Evolutionary conservation across 768 basidiomycete species (phyloP).

Genomic region (Auriculariales sp.): DNA sequence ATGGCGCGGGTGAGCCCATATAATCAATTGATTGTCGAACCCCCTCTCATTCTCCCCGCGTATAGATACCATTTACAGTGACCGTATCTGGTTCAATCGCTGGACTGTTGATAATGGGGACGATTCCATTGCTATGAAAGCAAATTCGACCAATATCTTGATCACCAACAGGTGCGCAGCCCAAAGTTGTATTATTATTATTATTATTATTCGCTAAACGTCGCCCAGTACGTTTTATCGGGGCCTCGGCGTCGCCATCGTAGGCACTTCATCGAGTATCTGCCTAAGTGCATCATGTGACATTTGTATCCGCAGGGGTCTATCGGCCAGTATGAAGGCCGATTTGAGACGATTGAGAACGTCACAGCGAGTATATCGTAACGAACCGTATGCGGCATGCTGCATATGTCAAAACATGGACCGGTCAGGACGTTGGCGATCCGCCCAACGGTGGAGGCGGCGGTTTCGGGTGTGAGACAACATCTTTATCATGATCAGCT

Average conservation of each 20-base stretch:
- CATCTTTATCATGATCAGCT: slow-evolving; percentile 5
- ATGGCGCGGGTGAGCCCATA: no score
- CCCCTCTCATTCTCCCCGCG: no score
- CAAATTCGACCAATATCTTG: slow-evolving; percentile 26
- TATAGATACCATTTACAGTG: slow-evolving; percentile 22
- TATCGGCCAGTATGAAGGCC: slow-evolving; percentile 22
- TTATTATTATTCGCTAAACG: no score
- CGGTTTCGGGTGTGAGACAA: slow-evolving; percentile 17
- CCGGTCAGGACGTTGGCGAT: slow-evolving; percentile 17
- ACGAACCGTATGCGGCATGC: slow-evolving; percentile 15
- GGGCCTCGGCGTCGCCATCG: slow-evolving; percentile 27
- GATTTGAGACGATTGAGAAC: slow-evolving; percentile 17
- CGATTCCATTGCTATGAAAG: slow-evolving; percentile 25
- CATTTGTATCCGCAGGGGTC: no score
- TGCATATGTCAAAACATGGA: slow-evolving; percentile 24
- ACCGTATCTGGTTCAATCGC: slow-evolving; percentile 23
- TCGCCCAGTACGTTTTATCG: slow-evolving; percentile 21
- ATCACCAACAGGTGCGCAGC: no score
- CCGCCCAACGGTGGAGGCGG: slow-evolving; percentile 23
- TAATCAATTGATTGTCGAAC: no score
- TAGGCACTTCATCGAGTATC: no score
- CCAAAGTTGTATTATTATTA: no score
- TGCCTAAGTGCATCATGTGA: no score
- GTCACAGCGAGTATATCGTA: slow-evolving; percentile 16
- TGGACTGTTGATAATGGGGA: slow-evolving; percentile 26